Percentiles rank a stretch among this genome's conserved stretches.
These are phyloP conservation scores for Fusarium multiceps DNA, from an alignment of 2,329 filamentous ascomycete species.

Conservation along the genomic window DNA sequence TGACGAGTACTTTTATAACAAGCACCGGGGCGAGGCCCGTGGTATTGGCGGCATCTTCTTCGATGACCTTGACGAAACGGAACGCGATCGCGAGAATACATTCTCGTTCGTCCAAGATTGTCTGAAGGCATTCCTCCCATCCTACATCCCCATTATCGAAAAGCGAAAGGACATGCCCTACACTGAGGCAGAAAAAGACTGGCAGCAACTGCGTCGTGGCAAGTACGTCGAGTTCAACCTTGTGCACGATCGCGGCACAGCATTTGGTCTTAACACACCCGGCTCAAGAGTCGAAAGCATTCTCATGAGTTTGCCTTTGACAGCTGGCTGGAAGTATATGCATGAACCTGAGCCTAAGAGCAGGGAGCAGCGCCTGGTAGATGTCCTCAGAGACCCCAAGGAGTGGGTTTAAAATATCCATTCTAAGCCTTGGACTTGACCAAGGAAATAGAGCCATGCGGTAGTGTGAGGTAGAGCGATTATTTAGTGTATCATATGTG, in stretches of 20 bases:
- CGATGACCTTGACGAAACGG: constrained; percentile 89
- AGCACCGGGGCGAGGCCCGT: constrained; percentile 86
- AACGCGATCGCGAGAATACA: constrained; percentile 87
- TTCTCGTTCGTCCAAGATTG: constrained; percentile 92
- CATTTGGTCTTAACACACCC: constrained; percentile 93
- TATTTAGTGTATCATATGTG: constrained; percentile 40
- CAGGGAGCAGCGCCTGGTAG: constrained; percentile 82
- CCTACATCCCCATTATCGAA: constrained; percentile 89
- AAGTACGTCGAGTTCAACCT: constrained; percentile 99
- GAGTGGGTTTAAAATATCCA: constrained; percentile 68
- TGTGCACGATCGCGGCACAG: constrained; percentile 93
- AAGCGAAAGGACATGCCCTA: constrained; percentile 92
- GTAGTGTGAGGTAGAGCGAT: constrained; percentile 26
- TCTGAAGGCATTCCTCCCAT: constrained; percentile 86
- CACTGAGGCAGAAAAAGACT: constrained; percentile 86
- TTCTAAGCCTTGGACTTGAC: neutral
- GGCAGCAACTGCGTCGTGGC: constrained; percentile 95
- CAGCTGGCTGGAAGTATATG: constrained; percentile 97
- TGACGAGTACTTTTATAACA: constrained; percentile 95
- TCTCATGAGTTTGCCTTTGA: constrained; percentile 94
- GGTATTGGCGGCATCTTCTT: constrained; percentile 98
- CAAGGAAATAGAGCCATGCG: constrained; percentile 8
- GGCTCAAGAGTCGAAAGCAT: constrained; percentile 95
- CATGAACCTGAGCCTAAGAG: constrained; percentile 81
- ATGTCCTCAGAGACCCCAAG: constrained; percentile 73